A percentile compares a stretch with the other conserved stretches of the same genome.
phyloP scores from a whole-genome alignment of 2,329 filamentous ascomycete species.

The Diaporthe batatas region DNA sequence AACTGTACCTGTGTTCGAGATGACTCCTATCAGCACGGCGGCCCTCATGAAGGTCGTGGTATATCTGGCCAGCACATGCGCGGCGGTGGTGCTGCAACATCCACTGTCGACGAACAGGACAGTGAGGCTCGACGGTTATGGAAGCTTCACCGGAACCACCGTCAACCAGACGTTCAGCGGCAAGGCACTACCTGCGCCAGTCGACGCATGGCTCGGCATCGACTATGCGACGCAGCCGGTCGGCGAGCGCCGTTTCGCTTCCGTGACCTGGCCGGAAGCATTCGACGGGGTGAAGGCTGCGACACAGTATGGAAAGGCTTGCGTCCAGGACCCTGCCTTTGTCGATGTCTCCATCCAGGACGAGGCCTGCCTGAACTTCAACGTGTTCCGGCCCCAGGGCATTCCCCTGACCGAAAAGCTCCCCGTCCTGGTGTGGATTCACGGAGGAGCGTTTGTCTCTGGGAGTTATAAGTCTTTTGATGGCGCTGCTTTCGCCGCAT shows the following conservation, averaged over 20 bases:
- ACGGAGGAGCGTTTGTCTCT: slow-evolving; percentile 54
- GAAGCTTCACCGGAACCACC: slow-evolving; percentile 55
- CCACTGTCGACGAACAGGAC: slow-evolving; percentile 18
- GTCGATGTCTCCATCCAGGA: slow-evolving; percentile 46
- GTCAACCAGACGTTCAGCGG: slow-evolving; percentile 53
- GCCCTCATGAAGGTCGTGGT: slow-evolving; percentile 14
- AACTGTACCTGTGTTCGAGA: not conserved
- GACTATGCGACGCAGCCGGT: slow-evolving; percentile 59
- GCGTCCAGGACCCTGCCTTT: slow-evolving; percentile 54
- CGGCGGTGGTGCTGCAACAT: slow-evolving; percentile 11
- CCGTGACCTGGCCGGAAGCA: slow-evolving; percentile 55
- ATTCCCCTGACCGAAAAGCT: slow-evolving; percentile 53
- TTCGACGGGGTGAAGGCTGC: slow-evolving; percentile 58
- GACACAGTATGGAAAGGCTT: slow-evolving; percentile 56
- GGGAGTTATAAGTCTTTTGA: slow-evolving; percentile 54
- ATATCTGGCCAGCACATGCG: slow-evolving; percentile 18
- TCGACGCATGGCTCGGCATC: slow-evolving; percentile 63
- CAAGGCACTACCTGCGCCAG: slow-evolving; percentile 49
- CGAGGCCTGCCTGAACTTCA: slow-evolving; percentile 57
- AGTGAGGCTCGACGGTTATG: slow-evolving; percentile 50
- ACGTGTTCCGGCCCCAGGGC: slow-evolving; percentile 54
- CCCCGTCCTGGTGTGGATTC: slow-evolving; percentile 57
- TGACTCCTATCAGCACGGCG: not conserved
- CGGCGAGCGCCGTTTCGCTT: slow-evolving; percentile 56
- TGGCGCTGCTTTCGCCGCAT: slow-evolving; percentile 49